Conservation (phyloP, 805 yeast genomes). For the Tetrapisispora phaffii region DNA sequence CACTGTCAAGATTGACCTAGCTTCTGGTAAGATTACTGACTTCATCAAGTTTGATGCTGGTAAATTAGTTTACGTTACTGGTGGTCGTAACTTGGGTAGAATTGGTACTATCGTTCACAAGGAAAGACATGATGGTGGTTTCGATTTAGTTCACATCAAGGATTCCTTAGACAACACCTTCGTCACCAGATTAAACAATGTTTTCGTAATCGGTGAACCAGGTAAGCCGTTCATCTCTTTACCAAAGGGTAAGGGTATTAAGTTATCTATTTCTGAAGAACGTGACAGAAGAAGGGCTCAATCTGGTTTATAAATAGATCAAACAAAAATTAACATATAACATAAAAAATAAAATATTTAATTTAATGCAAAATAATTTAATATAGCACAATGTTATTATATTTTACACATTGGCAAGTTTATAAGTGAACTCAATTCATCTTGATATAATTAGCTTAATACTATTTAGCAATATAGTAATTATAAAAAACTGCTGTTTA, state of each 20-base stretch:
- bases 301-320: constrained; percentile 39
- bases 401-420: too few species aligned
- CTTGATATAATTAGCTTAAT: too few species aligned
- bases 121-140: constrained; percentile 97
- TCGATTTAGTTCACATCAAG: constrained; percentile 94
- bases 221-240: constrained; percentile 88
- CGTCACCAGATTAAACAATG: constrained; percentile 90
- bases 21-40: constrained; percentile 87
- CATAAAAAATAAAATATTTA: constrained; percentile 3
- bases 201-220: constrained; percentile 91
- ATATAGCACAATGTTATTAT: background rate
- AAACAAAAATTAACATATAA: constrained; percentile 1
- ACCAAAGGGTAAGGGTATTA: constrained; percentile 99
- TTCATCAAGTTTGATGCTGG: constrained; percentile 90
- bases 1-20: constrained; percentile 94
- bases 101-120: constrained; percentile 93
- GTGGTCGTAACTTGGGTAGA: constrained; percentile 98
- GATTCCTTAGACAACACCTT: constrained; percentile 89
- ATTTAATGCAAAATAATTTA: constrained; percentile 3
- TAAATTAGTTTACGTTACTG: constrained; percentile 84
- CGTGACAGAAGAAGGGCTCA: constrained; percentile 96
- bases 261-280: constrained; percentile 91
- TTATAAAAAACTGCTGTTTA: too few species aligned
- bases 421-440: too few species aligned
- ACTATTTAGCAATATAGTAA: too few species aligned